Conservation (phyloP, 805 yeast species). For the Myxozyma sirexii region DNA sequence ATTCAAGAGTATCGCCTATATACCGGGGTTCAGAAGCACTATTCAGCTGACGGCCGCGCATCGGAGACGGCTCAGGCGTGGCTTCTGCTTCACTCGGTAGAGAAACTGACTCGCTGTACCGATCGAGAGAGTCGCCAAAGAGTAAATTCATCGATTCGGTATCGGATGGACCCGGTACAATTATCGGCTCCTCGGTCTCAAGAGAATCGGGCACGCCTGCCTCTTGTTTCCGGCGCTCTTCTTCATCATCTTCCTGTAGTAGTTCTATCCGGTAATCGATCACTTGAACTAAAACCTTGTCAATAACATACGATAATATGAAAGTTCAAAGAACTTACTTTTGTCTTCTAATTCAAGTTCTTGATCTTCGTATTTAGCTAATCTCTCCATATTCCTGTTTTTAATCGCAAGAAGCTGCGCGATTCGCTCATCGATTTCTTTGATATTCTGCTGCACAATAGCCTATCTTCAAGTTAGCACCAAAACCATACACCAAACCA, state of each 20-base stretch:
- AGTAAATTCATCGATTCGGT: conserved; percentile 23
- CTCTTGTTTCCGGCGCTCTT: neutral
- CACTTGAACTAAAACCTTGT: conserved; percentile 21
- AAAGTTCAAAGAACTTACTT: conserved; percentile 17
- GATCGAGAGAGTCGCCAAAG: conserved; percentile 22
- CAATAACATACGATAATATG: too few species aligned
- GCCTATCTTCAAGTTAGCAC: conserved; percentile 17
- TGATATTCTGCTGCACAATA: conserved; percentile 23
- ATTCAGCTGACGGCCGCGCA: neutral
- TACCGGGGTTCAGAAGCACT: neutral
- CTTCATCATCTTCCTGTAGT: conserved; percentile 30
- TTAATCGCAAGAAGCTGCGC: conserved; percentile 19
- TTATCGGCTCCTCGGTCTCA: conserved; percentile 8
- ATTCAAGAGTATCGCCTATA: neutral
- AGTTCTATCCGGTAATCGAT: conserved; percentile 33
- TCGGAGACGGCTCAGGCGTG: neutral
- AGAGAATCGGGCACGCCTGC: neutral
- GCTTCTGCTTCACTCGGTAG: conserved; percentile 8
- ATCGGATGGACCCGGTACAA: conserved; percentile 11
- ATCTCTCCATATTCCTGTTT: conserved; percentile 15
- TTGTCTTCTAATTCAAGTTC: conserved; percentile 28
- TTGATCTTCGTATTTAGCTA: conserved; percentile 28
- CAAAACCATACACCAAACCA: neutral
- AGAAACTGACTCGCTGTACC: conserved; percentile 13
- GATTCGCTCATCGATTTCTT: conserved; percentile 29